Conservation (phyloP, 2,329 filamentous ascomycete genomes). For the Ophiostoma sp. region DNA sequence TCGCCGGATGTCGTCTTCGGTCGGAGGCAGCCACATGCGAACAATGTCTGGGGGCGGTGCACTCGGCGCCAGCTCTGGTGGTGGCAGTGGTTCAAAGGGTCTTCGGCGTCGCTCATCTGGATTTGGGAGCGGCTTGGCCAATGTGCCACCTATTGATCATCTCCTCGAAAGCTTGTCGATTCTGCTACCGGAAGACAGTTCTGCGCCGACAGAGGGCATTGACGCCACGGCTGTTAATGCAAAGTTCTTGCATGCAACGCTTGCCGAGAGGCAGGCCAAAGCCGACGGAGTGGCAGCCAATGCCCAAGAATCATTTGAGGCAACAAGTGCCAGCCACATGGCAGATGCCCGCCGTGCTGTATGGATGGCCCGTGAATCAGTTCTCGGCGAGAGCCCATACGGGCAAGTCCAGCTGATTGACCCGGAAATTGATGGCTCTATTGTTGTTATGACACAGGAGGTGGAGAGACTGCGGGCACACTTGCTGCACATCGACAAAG, state of each 20-base stretch:
- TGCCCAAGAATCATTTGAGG: conserved; percentile 49
- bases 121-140: conserved; percentile 27
- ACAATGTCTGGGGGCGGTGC: conserved; percentile 31
- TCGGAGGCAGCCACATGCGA: conserved; percentile 32
- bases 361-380: conserved; percentile 46
- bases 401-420: conserved; percentile 47
- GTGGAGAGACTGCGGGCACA: conserved; percentile 39
- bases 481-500: conserved; percentile 37
- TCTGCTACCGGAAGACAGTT: conserved; percentile 36
- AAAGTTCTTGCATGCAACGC: conserved; percentile 30
- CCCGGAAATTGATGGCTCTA: conserved; percentile 47
- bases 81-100: conserved; percentile 17
- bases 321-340: conserved; percentile 39
- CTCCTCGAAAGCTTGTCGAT: conserved; percentile 48
- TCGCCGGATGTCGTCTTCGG: conserved; percentile 26
- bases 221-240: conserved; percentile 26
- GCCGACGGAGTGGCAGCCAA: conserved; percentile 41
- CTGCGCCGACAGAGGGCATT: not conserved
- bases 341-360: conserved; percentile 46
- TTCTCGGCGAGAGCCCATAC: conserved; percentile 50
- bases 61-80: not conserved
- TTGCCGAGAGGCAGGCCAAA: conserved; percentile 42
- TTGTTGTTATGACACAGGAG: conserved; percentile 45
- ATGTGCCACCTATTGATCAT: conserved; percentile 42
- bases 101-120: conserved; percentile 37